Percentiles rank a stretch among this genome's conserved stretches.
Evolutionary conservation across 2,329 filamentous ascomycete genomes (phyloP).

Genomic region (Nemania sp.): DNA sequence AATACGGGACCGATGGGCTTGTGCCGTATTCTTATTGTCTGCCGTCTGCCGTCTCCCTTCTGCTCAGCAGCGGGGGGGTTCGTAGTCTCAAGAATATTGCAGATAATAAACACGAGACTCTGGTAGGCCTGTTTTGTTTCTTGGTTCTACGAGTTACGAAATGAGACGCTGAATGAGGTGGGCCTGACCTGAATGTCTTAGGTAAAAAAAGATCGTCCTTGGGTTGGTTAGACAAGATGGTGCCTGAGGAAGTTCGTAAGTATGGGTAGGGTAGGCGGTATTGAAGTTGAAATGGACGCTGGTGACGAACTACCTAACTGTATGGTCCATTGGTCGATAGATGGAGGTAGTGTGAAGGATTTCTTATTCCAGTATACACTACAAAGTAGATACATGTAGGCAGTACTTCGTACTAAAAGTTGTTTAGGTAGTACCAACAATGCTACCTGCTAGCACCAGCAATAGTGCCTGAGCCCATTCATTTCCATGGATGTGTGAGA

Average conservation of each 20-base stretch:
- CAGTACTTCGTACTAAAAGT: no score
- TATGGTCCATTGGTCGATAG: no score
- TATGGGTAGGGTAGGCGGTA: no score
- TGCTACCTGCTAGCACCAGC: no score
- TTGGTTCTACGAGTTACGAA: not conserved
- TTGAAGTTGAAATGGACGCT: not conserved
- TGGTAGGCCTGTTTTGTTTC: constrained; percentile 5
- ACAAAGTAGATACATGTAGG: no score
- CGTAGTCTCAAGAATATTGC: not conserved
- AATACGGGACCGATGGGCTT: not conserved
- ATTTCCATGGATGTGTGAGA: no score
- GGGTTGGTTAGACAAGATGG: not conserved
- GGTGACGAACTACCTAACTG: no score
- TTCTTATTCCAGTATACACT: no score
- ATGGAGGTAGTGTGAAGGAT: no score
- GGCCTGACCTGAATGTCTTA: not conserved
- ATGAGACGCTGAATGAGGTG: not conserved
- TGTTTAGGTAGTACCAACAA: no score
- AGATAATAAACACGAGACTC: not conserved
- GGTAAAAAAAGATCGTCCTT: not conserved
- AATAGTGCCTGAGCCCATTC: no score
- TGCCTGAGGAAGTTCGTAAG: not conserved
- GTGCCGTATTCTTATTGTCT: constrained; percentile 4
- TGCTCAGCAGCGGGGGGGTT: no score
- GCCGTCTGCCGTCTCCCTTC: not conserved